Evolutionary conservation across 2,329 filamentous ascomycete species (phyloP).

Genomic region (Zopfia rhizophila): DNA sequence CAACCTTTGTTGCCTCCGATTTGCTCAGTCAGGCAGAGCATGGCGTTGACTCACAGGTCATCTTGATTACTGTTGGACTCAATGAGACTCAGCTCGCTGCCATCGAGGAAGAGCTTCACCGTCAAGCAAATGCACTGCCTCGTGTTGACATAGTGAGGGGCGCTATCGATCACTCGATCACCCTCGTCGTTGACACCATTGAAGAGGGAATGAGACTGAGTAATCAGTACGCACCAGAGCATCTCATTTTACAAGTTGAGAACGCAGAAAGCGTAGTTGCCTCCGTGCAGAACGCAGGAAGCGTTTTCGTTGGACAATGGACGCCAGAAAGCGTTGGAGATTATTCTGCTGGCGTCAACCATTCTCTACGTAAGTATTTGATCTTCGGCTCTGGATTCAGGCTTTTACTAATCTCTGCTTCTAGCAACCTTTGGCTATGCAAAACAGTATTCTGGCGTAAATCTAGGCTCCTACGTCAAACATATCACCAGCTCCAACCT

Average conservation of each 20-base stretch:
- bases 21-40: conserved; percentile 96
- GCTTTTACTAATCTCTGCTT: conserved; percentile 16
- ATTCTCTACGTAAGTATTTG: conserved; percentile 84
- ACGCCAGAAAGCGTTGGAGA: conserved; percentile 98
- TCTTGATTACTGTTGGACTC: conserved; percentile 86
- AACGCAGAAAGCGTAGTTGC: conserved; percentile 79
- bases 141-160: conserved; percentile 93
- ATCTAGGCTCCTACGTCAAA: conserved; percentile 94
- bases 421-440: conserved; percentile 97
- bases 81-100: conserved; percentile 76
- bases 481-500: conserved; percentile 96
- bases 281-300: conserved; percentile 90
- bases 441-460: conserved; percentile 98
- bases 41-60: conserved; percentile 94
- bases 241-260: conserved; percentile 89
- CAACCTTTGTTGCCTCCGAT: conserved; percentile 94
- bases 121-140: conserved; percentile 85
- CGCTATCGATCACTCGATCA: conserved; percentile 90
- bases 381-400: neutral
- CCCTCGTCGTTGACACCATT: conserved; percentile 79
- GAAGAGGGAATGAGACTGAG: conserved; percentile 81
- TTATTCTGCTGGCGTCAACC: conserved; percentile 97
- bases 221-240: conserved; percentile 96
- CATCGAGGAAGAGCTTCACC: conserved; percentile 91
- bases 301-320: conserved; percentile 95